phyloP scores from a whole-genome alignment of 2,329 filamentous ascomycete genomes.

The Trichoderma simmonsii region DNA sequence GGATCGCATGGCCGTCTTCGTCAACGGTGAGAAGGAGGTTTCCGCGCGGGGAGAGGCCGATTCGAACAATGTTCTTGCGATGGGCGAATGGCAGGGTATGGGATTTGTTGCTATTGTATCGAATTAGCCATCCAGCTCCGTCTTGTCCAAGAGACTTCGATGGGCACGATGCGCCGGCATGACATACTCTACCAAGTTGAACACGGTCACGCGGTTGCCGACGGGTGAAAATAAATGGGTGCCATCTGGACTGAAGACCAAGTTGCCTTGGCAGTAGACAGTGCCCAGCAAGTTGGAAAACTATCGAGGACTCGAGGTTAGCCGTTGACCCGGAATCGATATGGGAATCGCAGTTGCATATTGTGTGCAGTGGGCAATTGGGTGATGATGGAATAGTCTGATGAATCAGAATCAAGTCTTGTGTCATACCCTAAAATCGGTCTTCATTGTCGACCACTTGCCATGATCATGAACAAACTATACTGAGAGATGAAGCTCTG shows the following conservation, averaged over 20 bases:
- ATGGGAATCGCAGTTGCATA: not conserved
- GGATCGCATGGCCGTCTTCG: slow-evolving; percentile 87
- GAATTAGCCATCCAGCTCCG: slow-evolving; percentile 33
- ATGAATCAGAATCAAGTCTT: not conserved
- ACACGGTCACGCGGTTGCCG: slow-evolving; percentile 91
- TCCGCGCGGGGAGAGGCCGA: slow-evolving; percentile 84
- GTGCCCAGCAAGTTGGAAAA: slow-evolving; percentile 98
- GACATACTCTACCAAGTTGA: slow-evolving; percentile 87
- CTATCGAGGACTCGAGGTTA: slow-evolving; percentile 42
- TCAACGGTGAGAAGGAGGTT: slow-evolving; percentile 92
- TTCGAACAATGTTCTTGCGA: slow-evolving; percentile 84
- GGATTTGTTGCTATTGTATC: slow-evolving; percentile 68
- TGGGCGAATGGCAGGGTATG: slow-evolving; percentile 87
- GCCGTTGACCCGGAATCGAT: not conserved
- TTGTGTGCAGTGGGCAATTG: not conserved
- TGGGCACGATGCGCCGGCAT: not conserved
- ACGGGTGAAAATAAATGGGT: slow-evolving; percentile 94
- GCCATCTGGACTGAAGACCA: slow-evolving; percentile 94
- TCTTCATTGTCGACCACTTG: slow-evolving; percentile 76
- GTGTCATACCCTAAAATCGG: slow-evolving; percentile 82
- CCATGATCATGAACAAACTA: slow-evolving; percentile 29
- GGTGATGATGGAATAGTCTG: not conserved
- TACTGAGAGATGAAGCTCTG: slow-evolving; percentile 8
- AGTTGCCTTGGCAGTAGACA: slow-evolving; percentile 96
- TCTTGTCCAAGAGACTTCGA: not conserved